Evolutionary conservation across 345 rosid species (phyloP), one percentile per base, ranked within the genome.

Genomic region (Sapria himalayana): DNA sequence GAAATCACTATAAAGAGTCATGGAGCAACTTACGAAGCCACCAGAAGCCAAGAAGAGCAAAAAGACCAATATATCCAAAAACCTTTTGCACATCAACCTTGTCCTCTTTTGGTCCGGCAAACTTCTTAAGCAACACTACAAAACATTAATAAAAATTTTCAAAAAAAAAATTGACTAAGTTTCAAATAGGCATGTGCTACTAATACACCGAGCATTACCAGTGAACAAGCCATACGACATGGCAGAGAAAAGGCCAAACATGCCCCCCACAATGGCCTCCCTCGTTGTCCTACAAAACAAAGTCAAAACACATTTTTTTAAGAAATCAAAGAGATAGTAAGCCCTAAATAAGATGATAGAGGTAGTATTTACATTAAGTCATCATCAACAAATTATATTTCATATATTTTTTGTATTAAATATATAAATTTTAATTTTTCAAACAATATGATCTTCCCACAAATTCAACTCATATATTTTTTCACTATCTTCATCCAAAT

Each of bases 51-150:
- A 76, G 47, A 49, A 72, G 49, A 17, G 67, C 38, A 45, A 76
- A 70, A 14, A 76, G 69, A 19, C 85, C 80, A 17, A 76, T 58
- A 39, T 49, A 76, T 45, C 85, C 85, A 4, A 69, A 72, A 47
- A 60, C 39, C 47, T 66, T 76, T 34, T 66, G 79, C 56, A 76
- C 54, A 25, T 69, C 74, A 10, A 62, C 65, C 48, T 64, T 69
- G 16, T 64, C 59, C 41, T 69, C 79, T 7, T 63, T 67, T 8
- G 74, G 57, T 40, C 85, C 80, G 22, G 72, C 68, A 25, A 41
- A 66, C 48, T 64, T 72, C 60, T 72, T 69, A 5, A 76, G 66
- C 25, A 72, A 60, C 36, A 72, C 80, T 72, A 69, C 54, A 57
- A 8, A 15, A 49, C 22, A 50, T 9, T 16, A 22, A 45, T 20